Evolutionary conservation across 1,139 yeast genomes (phyloP).

Genomic region (Protomyces macrosporus): DNA sequence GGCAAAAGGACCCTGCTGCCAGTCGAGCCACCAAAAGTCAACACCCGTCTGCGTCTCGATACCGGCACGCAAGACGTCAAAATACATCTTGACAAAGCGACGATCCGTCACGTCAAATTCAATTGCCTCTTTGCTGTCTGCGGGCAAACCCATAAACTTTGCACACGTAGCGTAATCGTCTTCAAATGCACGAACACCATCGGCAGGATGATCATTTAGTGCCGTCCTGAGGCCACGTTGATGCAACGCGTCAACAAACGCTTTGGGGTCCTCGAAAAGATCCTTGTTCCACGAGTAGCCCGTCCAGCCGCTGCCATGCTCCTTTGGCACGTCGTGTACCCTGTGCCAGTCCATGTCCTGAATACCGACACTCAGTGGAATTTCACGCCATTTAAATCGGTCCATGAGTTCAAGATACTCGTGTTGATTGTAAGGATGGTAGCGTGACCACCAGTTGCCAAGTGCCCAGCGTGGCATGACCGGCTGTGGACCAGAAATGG

Average conservation of each 20-base stretch:
- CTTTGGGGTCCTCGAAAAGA: background rate
- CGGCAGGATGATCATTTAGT: conserved; percentile 8
- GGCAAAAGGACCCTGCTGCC: conserved; percentile 3
- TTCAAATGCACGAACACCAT: conserved; percentile 3
- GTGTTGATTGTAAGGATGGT: background rate
- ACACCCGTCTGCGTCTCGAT: conserved; percentile 1
- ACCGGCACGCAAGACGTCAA: conserved; percentile 1
- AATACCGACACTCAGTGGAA: conserved; percentile 1
- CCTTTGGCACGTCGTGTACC: background rate
- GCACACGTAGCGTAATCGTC: background rate
- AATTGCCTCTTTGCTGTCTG: background rate
- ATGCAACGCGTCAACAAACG: background rate
- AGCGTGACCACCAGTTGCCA: conserved; percentile 10
- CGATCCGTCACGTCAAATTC: conserved; percentile 6
- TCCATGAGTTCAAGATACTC: conserved; percentile 8
- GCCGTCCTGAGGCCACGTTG: background rate
- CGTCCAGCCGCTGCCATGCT: conserved; percentile 7
- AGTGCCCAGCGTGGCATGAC: conserved; percentile 4
- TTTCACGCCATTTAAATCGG: background rate
- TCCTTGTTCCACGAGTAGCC: conserved; percentile 8
- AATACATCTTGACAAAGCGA: background rate
- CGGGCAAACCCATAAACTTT: background rate
- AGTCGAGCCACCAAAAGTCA: conserved; percentile 11
- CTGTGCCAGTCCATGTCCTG: conserved; percentile 5
- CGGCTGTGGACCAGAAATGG: conserved; percentile 10